Evolutionary conservation across 1,139 yeast species (phyloP).

Genomic region (Diutina catenulata): DNA sequence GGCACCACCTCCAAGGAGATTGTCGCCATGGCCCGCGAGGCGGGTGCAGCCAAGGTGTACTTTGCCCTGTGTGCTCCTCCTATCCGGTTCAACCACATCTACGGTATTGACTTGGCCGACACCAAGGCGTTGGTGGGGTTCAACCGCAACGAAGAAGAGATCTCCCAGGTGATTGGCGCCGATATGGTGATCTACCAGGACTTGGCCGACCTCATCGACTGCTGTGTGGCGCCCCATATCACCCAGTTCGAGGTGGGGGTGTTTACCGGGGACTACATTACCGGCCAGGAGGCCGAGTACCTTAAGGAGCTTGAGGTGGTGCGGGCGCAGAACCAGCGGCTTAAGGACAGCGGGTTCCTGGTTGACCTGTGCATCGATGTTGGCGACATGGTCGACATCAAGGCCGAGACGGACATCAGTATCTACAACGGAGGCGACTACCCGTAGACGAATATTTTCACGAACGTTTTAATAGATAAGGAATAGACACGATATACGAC

Average conservation of each 20-base stretch:
- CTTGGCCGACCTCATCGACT: conserved; percentile 66
- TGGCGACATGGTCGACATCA: conserved; percentile 47
- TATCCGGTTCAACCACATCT: conserved; percentile 86
- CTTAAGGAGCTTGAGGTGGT: conserved; percentile 71
- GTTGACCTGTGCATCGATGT: conserved; percentile 37
- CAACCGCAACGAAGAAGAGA: conserved; percentile 59
- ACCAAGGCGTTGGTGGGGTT: conserved; percentile 90
- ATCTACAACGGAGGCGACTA: conserved; percentile 84
- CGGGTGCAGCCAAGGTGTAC: conserved; percentile 88
- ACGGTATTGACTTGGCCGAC: conserved; percentile 95
- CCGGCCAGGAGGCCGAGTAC: conserved; percentile 82
- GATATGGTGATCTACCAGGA: conserved; percentile 86
- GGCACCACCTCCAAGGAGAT: conserved; percentile 96
- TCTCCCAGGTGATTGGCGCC: conserved; percentile 77
- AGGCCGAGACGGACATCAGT: conserved; percentile 87
- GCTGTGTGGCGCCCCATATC: conserved; percentile 54
- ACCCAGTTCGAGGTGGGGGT: conserved; percentile 86
- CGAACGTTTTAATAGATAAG: background rate
- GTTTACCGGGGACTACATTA: conserved; percentile 87
- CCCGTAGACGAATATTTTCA: conserved; percentile 1
- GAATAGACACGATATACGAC: background rate
- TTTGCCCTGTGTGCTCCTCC: conserved; percentile 98
- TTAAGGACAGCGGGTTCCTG: conserved; percentile 29
- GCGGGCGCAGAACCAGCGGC: conserved; percentile 67
- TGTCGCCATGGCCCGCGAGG: conserved; percentile 95